Conservation (phyloP, 352 stramenopile species). For the Pythium rhizo-oryzae region DNA sequence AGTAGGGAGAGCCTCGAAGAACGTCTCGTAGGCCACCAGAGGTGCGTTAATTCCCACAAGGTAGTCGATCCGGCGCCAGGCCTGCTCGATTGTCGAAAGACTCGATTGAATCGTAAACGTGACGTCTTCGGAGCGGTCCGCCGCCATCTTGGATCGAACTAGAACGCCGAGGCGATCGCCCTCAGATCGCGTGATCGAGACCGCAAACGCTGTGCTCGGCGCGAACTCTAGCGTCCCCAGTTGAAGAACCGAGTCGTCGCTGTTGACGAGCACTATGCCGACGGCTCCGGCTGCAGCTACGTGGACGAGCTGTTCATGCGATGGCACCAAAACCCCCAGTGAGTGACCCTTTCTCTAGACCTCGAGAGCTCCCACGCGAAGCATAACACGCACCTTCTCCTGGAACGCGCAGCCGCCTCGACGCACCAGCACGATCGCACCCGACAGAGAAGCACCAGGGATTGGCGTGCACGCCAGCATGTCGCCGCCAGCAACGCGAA, state of each 20-base stretch:
- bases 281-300: slow-evolving; percentile 9
- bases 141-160: background rate
- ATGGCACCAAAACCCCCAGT: background rate
- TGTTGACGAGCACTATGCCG: slow-evolving; percentile 27
- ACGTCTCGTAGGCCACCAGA: slow-evolving; percentile 20
- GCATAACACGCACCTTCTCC: slow-evolving; percentile 16
- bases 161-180: slow-evolving; percentile 11
- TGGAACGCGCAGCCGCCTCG: slow-evolving; percentile 25
- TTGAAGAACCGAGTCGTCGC: slow-evolving; percentile 19
- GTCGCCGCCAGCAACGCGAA: background rate
- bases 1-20: slow-evolving; percentile 1
- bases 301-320: slow-evolving; percentile 15
- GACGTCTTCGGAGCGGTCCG: background rate
- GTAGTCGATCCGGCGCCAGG: slow-evolving; percentile 19
- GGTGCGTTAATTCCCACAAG: slow-evolving; percentile 20
- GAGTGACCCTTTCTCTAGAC: background rate
- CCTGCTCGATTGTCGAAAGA: slow-evolving; percentile 4
- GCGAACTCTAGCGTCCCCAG: slow-evolving; percentile 22
- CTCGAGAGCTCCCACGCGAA: background rate
- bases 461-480: background rate
- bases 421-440: slow-evolving; percentile 18
- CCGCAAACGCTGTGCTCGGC: slow-evolving; percentile 10
- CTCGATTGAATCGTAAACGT: background rate
- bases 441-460: background rate
- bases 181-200: slow-evolving; percentile 7